phyloP scores from a whole-genome alignment of 192 early-diverging fungal species.

The Powellomyces hirtus region DNA sequence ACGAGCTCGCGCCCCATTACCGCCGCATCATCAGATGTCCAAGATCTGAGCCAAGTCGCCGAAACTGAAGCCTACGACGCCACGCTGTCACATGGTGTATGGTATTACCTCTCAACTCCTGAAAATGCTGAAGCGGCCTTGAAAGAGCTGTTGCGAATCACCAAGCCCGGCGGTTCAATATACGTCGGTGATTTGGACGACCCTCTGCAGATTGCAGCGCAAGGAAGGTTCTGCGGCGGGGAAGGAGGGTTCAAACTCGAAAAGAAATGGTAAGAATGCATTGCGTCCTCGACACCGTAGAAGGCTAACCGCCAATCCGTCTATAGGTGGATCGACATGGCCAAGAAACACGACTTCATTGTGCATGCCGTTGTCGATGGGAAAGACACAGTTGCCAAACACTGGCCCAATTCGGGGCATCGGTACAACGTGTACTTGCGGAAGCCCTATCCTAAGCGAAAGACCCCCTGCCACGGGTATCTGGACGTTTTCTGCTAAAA shows the following conservation, averaged over 20 bases:
- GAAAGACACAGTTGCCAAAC: neutral
- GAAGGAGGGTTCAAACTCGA: slow-evolving; percentile 4
- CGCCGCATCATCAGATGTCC: neutral
- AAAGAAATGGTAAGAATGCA: slow-evolving; percentile 7
- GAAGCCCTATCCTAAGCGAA: neutral
- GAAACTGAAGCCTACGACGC: neutral
- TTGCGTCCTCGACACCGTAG: too few species aligned
- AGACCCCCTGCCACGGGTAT: neutral
- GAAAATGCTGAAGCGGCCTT: neutral
- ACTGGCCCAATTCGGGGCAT: neutral
- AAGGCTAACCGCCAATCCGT: too few species aligned
- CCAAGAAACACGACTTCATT: neutral
- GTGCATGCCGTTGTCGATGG: neutral
- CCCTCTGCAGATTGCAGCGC: slow-evolving; percentile 1
- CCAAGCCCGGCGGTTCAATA: slow-evolving; percentile 3
- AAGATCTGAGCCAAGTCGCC: neutral
- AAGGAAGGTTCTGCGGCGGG: neutral
- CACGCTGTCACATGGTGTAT: slow-evolving; percentile 1
- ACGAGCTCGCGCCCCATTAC: neutral
- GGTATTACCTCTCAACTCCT: slow-evolving; percentile 1
- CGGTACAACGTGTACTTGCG: slow-evolving; percentile 2
- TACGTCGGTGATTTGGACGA: slow-evolving; percentile 9
- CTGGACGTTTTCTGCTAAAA: neutral
- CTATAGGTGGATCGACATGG: too few species aligned
- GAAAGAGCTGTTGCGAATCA: neutral